Base-by-base conservation (phyloP, 1,139 yeast genomes). In the Torulaspora globosa region DNA sequence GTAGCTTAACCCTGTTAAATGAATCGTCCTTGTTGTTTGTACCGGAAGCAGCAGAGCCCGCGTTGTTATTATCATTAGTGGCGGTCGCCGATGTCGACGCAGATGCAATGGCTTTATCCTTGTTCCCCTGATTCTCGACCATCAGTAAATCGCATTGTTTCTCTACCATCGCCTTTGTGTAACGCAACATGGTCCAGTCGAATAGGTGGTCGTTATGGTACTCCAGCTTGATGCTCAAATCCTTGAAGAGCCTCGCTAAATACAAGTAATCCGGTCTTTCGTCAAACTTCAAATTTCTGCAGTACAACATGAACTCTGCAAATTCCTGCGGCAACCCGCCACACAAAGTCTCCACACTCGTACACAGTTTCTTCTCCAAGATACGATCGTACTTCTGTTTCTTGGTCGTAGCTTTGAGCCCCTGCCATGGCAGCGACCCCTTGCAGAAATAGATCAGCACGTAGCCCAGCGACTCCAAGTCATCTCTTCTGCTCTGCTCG, bases 361-460 rank as follows among this genome's bases (percentile, higher is more conserved):
- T 88, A 41, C 95, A 82, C 83, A 92, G 83, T 69, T 92, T 92
- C 75, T 88, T 88, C 67, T 92, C 97, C 88, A 90, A 84, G 62
- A 92, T 92, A 53, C 97, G 79, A 69, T 90, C 97, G 69, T 92
- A 92, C 70, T 92, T 92, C 68, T 92, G 97, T 69, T 95, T 84
- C 73, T 92, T 92, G 14, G 97, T 89, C 38, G 92, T 95, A 28
- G 98, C 98, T 68, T 89, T 88, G 60, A 92, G 79, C 3, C 98
- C 98, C 70, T 92, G 98, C 98, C 98, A 92, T 41, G 98, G 98
- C 60, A 92, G 75, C 11, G 95, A 84, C 35, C 98, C 97, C 53
- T 96, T 81, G 68, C 96, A 88, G 66, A 92, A 92, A 70, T 92
- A 92, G 59, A 92, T 87, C 62, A 92, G 76, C 46, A 92, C 97